A percentile compares a stretch with the other conserved stretches of the same genome.
Conservation (phyloP, 2,329 filamentous ascomycete genomes). For the Colletotrichum shisoi region DNA sequence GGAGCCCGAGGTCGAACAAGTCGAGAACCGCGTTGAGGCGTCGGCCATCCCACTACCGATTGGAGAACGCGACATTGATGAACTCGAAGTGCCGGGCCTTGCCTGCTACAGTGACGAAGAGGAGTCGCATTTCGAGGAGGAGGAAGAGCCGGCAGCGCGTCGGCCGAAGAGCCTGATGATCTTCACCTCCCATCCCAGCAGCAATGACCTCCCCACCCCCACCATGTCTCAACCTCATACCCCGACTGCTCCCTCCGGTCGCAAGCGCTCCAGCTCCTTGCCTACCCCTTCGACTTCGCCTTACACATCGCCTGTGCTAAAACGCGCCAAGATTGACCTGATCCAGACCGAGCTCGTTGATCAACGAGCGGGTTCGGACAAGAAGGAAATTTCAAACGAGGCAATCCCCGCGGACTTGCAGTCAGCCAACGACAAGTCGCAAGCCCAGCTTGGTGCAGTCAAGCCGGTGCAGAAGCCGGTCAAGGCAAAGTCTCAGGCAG, state of each 20-base stretch:
- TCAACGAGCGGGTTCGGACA: slow-evolving; percentile 12
- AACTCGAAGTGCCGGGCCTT: slow-evolving; percentile 81
- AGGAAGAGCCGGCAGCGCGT: slow-evolving; percentile 44
- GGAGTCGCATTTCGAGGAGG: slow-evolving; percentile 53
- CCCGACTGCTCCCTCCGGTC: slow-evolving; percentile 47
- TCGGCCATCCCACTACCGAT: slow-evolving; percentile 74
- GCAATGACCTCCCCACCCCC: slow-evolving; percentile 47
- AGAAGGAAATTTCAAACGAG: slow-evolving; percentile 36
- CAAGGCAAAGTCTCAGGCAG: slow-evolving; percentile 1
- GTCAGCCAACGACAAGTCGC: slow-evolving; percentile 1
- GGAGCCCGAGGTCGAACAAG: slow-evolving; percentile 21
- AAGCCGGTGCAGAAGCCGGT: slow-evolving; percentile 1
- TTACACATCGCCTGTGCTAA: slow-evolving; percentile 40
- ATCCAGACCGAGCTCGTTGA: slow-evolving; percentile 7
- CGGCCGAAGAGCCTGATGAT: slow-evolving; percentile 60
- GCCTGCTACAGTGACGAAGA: slow-evolving; percentile 70
- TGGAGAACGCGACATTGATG: slow-evolving; percentile 72
- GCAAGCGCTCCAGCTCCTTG: slow-evolving; percentile 60
- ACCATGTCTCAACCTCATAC: slow-evolving; percentile 49
- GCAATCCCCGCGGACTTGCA: slow-evolving; percentile 11
- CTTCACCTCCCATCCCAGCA: slow-evolving; percentile 43
- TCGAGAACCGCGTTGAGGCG: slow-evolving; percentile 57
- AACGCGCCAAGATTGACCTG: slow-evolving; percentile 32
- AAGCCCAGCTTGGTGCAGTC: slow-evolving; percentile 10
- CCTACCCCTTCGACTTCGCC: slow-evolving; percentile 51